Evolutionary conservation across 306 rosid genomes (phyloP).

Genomic region (Psophocarpus tetragonolobus): DNA sequence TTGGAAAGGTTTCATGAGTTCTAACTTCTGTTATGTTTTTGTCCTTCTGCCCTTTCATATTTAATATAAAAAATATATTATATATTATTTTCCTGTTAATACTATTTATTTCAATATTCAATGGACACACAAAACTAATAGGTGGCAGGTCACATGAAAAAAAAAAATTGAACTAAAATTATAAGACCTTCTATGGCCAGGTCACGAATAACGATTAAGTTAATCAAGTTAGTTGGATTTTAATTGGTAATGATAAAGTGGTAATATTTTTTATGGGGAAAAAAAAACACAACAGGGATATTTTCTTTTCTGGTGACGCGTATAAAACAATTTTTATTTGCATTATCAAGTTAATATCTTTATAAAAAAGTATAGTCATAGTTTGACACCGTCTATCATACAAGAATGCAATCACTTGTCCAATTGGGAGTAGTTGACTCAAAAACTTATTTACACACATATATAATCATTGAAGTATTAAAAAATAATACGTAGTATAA

Average conservation of each 20-base stretch:
- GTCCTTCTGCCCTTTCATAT: not conserved
- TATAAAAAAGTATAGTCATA: not conserved
- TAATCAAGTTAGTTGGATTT: not conserved
- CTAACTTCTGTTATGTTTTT: not conserved
- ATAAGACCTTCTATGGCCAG: not conserved
- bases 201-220: not conserved
- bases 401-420: not conserved
- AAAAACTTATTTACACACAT: not conserved
- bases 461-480: not conserved
- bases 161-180: not conserved
- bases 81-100: not conserved
- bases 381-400: not conserved
- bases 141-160: conserved; percentile 5
- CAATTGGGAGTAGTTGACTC: not conserved
- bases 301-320: too few relatives aligned
- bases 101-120: not conserved
- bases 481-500: not conserved
- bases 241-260: not conserved
- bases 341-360: not conserved
- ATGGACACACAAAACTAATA: not conserved
- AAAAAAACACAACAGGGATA: too few relatives aligned
- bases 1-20: not conserved
- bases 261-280: not conserved
- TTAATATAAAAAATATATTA: not conserved
- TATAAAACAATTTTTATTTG: not conserved